Evolutionary conservation across 768 basidiomycete genomes (phyloP).

Genomic region (Suillus decipiens): DNA sequence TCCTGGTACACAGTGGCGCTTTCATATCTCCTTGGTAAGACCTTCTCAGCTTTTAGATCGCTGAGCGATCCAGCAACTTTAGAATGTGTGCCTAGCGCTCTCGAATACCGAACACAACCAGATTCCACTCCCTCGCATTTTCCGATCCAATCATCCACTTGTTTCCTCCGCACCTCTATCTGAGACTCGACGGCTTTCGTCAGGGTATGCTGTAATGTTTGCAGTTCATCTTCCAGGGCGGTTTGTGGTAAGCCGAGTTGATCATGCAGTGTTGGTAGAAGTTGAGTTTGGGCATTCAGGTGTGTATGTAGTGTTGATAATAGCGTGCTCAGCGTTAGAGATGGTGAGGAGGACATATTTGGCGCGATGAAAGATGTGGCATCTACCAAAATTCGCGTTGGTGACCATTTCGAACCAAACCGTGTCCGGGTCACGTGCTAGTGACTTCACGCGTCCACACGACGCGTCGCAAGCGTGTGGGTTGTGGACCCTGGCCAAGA

Average conservation of each 20-base stretch:
- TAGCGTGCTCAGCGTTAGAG: conserved; percentile 56
- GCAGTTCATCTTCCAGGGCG: conserved; percentile 80
- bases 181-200: conserved; percentile 74
- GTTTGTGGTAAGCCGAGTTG: conserved; percentile 82
- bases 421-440: not conserved
- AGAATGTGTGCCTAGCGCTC: conserved; percentile 69
- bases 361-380: conserved; percentile 6
- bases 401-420: conserved; percentile 4
- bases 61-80: conserved; percentile 65
- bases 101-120: conserved; percentile 65
- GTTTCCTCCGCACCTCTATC: conserved; percentile 65
- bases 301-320: conserved; percentile 78
- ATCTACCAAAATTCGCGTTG: conserved; percentile 2
- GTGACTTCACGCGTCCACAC: conserved; percentile 7
- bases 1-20: conserved; percentile 72
- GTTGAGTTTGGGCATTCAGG: conserved; percentile 77
- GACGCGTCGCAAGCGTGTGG: not conserved
- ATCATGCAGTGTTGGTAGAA: conserved; percentile 78
- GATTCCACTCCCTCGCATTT: conserved; percentile 64
- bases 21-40: conserved; percentile 73
- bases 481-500: not conserved
- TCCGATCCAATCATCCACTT: conserved; percentile 75
- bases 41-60: conserved; percentile 70
- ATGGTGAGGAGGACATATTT: conserved; percentile 27
- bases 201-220: conserved; percentile 70